These are phyloP conservation scores for Marvania coccoides DNA, from an alignment of 139 green algal genomes.

Conservation along the genomic window DNA sequence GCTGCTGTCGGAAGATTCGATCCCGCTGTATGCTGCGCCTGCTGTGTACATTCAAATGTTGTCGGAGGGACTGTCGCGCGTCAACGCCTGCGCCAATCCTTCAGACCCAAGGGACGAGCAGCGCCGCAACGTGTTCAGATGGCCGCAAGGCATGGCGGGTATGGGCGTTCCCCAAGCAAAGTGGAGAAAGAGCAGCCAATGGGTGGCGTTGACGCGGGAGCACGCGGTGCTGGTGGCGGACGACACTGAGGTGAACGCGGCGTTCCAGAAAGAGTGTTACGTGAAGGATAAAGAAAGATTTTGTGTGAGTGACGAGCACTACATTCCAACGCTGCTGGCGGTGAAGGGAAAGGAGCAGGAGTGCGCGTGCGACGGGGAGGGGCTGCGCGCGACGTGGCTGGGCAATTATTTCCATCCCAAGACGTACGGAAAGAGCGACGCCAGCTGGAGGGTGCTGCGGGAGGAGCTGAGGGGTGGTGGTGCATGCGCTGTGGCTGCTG, in stretches of 20 bases:
- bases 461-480: conserved; percentile 1
- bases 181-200: conserved; percentile 28
- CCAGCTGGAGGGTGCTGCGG: not conserved
- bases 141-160: not conserved
- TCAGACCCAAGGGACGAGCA: not conserved
- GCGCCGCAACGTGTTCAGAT: not conserved
- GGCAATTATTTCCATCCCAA: not conserved
- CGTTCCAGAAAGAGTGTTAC: conserved; percentile 19
- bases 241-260: conserved; percentile 10
- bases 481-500: not conserved
- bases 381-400: not conserved
- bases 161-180: not conserved
- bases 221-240: conserved; percentile 10
- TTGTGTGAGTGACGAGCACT: conserved; percentile 30
- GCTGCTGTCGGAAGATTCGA: conserved; percentile 23
- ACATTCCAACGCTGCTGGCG: conserved; percentile 32
- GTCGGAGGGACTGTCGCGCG: conserved; percentile 7
- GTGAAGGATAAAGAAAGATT: not conserved
- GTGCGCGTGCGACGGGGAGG: conserved; percentile 1
- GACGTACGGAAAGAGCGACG: not conserved
- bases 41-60: conserved; percentile 27
- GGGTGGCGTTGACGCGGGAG: conserved; percentile 10
- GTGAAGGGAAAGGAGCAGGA: conserved; percentile 10
- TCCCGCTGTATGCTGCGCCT: conserved; percentile 28
- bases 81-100: conserved; percentile 29